Evolutionary conservation across 148 eudicot species (phyloP), one percentile per base, ranked within the genome.

Genomic region (Rhododendron vialii): DNA sequence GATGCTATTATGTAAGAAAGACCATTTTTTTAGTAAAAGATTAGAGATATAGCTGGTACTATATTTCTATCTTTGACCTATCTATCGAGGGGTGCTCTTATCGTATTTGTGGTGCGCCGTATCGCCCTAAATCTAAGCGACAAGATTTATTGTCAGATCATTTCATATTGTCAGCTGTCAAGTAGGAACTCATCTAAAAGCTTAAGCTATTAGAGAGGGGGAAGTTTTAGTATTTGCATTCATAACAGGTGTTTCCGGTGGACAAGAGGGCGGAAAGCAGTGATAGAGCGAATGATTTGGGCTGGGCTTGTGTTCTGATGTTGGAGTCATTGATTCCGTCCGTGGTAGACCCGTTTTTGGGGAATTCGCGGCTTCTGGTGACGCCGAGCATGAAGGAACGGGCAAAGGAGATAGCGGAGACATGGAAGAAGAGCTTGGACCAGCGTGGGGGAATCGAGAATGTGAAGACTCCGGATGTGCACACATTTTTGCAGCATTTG

Each of bases 301-400:
- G 98, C 1, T 98, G 99, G 99, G 98, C 98, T 0, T 98, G 98
- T 87, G 99, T 95, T 57, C 67, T 98, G 92, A 65, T 98, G 71
- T 67, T 98, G 63, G 99, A 98, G 74, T 90, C 94, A 33, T 87
- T 98, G 87, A 93, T 95, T 33, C 98, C 96, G 14, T 95, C 88
- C 33, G 93, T 94, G 88, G 89, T 95, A 33, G 98, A 98, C 87
- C 98, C 98, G 6, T 89, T 94, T 18, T 73, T 94, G 45, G 99
- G 99, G 86, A 91, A 93, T 78, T 91, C 94, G 50, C 87, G 98
- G 91, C 90, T 95, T 81, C 84, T 98, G 85, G 98, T 98, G 74
- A 98, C 99, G 4, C 98, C 98, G 11, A 88, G 77, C 10, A 84
- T 94, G 83, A 94, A 87, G 92, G 85, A 90, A 61, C 88, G 90